Conservation (phyloP, 129 eudicot species). For the Heracleum sosnowskyi region DNA sequence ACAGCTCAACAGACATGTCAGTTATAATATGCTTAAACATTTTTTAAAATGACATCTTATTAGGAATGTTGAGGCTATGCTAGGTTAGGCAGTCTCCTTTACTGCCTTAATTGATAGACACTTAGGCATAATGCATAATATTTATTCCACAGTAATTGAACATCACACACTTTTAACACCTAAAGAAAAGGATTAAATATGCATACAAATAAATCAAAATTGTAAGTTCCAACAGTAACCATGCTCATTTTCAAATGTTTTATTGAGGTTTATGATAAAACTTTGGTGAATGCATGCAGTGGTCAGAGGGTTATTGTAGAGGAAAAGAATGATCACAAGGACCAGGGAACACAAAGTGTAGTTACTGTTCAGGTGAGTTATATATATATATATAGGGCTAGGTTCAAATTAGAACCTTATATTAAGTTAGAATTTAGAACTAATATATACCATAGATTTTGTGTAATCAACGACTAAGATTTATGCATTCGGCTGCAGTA, state of each 20-base stretch:
- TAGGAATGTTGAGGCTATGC: not conserved
- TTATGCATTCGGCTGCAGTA: too few species aligned
- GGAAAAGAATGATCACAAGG: conserved; percentile 49
- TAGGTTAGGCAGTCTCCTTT: not conserved
- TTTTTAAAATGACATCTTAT: not conserved
- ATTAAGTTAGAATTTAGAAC: too few species aligned
- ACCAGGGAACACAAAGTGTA: conserved; percentile 34
- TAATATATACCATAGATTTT: too few species aligned
- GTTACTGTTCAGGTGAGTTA: conserved; percentile 77
- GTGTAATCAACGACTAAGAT: too few species aligned
- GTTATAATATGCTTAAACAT: not conserved
- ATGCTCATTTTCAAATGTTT: not conserved
- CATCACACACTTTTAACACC: not conserved
- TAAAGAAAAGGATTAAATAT: not conserved
- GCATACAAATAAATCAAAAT: not conserved
- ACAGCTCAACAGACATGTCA: not conserved
- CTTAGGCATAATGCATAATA: not conserved
- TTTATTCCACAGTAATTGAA: not conserved
- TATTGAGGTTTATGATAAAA: conserved; percentile 9
- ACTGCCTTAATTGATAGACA: not conserved
- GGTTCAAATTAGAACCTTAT: too few species aligned
- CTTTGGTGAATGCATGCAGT: conserved; percentile 38
- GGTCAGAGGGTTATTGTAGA: conserved; percentile 80
- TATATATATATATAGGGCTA: too few species aligned
- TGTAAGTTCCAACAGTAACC: not conserved